phyloP scores from a whole-genome alignment of 1,284 basidiomycete genomes.

The Heliocybe sulcata region DNA sequence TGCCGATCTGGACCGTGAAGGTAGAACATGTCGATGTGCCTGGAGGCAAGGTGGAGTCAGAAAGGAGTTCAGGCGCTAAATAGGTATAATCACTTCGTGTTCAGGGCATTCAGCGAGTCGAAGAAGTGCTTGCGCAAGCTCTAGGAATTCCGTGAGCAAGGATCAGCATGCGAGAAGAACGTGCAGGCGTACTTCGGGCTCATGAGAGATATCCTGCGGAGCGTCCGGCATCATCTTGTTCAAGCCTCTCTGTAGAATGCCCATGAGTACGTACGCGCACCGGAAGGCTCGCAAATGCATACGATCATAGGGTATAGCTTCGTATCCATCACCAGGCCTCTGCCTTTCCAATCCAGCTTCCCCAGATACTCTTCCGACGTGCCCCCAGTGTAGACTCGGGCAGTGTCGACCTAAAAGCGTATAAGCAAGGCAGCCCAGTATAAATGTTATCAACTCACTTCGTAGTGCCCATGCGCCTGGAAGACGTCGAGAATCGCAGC shows the following conservation, averaged over 20 bases:
- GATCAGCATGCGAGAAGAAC: neutral
- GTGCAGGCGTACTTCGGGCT: neutral
- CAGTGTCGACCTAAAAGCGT: constrained; percentile 23
- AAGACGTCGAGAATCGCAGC: constrained; percentile 28
- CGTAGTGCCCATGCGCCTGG: constrained; percentile 26
- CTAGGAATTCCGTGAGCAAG: neutral
- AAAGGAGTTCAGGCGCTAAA: too few species aligned
- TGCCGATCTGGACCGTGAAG: constrained; percentile 47
- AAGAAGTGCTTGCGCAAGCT: constrained; percentile 3
- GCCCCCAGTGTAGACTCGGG: constrained; percentile 23
- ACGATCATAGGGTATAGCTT: constrained; percentile 4
- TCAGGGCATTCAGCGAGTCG: neutral
- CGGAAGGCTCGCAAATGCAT: neutral
- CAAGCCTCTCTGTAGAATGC: neutral
- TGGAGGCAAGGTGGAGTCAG: constrained; percentile 4
- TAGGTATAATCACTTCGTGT: too few species aligned
- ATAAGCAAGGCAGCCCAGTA: too few species aligned
- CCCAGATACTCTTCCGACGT: constrained; percentile 18
- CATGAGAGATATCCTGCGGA: neutral
- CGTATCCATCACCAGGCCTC: neutral
- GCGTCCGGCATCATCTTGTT: neutral
- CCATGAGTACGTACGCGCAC: neutral
- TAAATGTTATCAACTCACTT: constrained; percentile 15
- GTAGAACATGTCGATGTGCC: constrained; percentile 41
- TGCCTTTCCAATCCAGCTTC: neutral